Conservation (phyloP, 768 basidiomycete species). For the Naganishia vishniacii region DNA sequence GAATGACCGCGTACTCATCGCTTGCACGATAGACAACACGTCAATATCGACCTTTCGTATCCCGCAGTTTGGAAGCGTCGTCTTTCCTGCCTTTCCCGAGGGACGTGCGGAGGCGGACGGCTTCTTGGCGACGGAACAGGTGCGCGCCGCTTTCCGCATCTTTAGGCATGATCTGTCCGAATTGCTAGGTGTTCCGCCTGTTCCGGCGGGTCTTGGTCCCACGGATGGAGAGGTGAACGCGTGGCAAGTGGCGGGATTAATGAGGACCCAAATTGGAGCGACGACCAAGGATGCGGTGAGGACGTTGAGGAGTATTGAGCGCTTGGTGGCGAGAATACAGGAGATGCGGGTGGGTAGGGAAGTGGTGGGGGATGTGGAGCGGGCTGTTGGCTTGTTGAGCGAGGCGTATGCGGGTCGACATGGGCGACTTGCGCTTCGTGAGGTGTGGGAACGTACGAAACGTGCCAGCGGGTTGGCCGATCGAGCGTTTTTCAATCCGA, state of each 20-base stretch:
- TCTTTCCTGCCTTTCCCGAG: conserved; percentile 51
- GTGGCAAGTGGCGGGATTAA: conserved; percentile 77
- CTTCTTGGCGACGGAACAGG: neutral
- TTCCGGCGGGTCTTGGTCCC: conserved; percentile 51
- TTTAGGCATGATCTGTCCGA: conserved; percentile 62
- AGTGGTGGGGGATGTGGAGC: conserved; percentile 67
- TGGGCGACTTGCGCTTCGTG: neutral
- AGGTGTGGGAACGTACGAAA: conserved; percentile 17
- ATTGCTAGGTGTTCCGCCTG: conserved; percentile 71
- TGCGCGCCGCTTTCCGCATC: conserved; percentile 28
- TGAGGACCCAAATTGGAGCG: conserved; percentile 65
- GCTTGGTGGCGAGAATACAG: conserved; percentile 74
- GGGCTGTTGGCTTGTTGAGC: conserved; percentile 54
- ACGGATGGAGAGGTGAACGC: conserved; percentile 50
- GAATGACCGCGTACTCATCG: neutral
- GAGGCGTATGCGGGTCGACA: neutral
- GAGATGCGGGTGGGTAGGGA: conserved; percentile 84
- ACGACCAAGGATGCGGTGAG: conserved; percentile 65
- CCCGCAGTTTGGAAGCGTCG: conserved; percentile 90
- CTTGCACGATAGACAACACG: neutral
- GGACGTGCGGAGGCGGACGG: neutral
- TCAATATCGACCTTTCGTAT: conserved; percentile 63
- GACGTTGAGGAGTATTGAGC: conserved; percentile 73
- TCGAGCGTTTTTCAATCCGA: conserved; percentile 91
- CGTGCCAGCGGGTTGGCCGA: conserved; percentile 36